Percentiles rank a stretch among this genome's conserved stretches.
These are phyloP conservation scores for Psilocybe tampanensis DNA, from an alignment of 768 basidiomycete genomes.

Conservation along the genomic window DNA sequence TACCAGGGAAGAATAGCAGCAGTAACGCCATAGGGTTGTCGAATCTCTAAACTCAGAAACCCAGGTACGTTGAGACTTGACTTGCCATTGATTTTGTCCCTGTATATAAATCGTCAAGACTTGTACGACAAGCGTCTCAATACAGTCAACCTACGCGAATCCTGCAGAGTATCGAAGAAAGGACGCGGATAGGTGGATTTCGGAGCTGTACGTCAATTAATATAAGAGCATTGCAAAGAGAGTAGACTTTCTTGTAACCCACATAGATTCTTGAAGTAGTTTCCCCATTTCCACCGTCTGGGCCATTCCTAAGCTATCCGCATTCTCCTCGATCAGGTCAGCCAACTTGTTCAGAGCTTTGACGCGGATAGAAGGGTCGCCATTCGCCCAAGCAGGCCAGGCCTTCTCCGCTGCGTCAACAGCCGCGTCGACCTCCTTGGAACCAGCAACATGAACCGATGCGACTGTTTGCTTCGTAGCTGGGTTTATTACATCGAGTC, in stretches of 20 bases:
- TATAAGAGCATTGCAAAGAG: background rate
- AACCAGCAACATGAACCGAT: conserved; percentile 3
- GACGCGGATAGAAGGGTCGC: conserved; percentile 19
- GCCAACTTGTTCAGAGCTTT: conserved; percentile 34
- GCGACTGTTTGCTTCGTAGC: conserved; percentile 3
- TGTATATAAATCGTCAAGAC: background rate
- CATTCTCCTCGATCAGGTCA: conserved; percentile 28
- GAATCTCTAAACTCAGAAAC: conserved; percentile 4
- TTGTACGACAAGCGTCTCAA: background rate
- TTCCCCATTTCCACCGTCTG: conserved; percentile 55
- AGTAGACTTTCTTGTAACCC: background rate
- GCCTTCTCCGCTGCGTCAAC: conserved; percentile 6
- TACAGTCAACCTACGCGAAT: background rate
- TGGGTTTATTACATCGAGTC: background rate
- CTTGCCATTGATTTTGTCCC: conserved; percentile 2
- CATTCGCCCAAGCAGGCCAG: conserved; percentile 7
- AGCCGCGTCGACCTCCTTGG: conserved; percentile 3
- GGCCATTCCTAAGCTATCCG: conserved; percentile 30
- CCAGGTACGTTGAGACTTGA: conserved; percentile 4
- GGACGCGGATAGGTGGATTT: conserved; percentile 17
- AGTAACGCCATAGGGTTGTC: conserved; percentile 7
- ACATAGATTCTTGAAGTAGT: background rate
- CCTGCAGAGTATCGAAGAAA: background rate
- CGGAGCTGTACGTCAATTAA: too few species aligned
- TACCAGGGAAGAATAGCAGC: conserved; percentile 1